Base-by-base conservation (phyloP, 2,329 filamentous ascomycete genomes). In the Delphinella strobiligena region DNA sequence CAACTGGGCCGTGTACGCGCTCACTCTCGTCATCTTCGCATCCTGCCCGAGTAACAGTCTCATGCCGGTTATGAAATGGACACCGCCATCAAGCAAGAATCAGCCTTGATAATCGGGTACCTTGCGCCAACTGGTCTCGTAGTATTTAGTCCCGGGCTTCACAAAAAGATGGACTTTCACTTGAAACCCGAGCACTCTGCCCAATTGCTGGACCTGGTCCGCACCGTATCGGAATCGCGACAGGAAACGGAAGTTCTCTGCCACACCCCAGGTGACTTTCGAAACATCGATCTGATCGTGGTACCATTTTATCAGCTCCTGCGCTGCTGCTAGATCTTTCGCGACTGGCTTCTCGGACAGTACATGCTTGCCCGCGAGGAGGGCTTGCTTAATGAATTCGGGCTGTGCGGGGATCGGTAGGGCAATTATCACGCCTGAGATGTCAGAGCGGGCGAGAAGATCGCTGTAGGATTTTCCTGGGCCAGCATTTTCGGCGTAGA, bases 71-170 rank as follows among this genome's bases (percentile, higher is more conserved):
- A 78, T 64, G 44, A 74, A 78, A 57, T 88, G 83, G 18, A 88
- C 80, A 32, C 83, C 82, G 11, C 75, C 80, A 52, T 88, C 82
- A 2, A 88, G 71, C 40, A 87, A 56, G 54, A 86, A 87, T 0
- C 83, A 82, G 40, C 82, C 83, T 58, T 86, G 81, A 54, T 84
- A 74, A 38, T 72, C 66, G 1, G 82, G 82, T 40, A 62, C 69
- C 56, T 79, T 80, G 40, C 83, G 75, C 83, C 82, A 75, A 9
- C 60, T 49, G 0, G 70, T 74, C 45, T 70, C 66, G 46, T 62
- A 69, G 51, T 75, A 76, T 54, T 75, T 75, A n/a, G 59, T 62
- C 7, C 68, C 71, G 2, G 57, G 53, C 40, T 60, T 51, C 0
- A 78, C 63, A 44, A 64, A 58, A 2, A 53, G 54, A 44, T 66